phyloP scores from a whole-genome alignment of 306 rosid genomes.

The Delonix regia region DNA sequence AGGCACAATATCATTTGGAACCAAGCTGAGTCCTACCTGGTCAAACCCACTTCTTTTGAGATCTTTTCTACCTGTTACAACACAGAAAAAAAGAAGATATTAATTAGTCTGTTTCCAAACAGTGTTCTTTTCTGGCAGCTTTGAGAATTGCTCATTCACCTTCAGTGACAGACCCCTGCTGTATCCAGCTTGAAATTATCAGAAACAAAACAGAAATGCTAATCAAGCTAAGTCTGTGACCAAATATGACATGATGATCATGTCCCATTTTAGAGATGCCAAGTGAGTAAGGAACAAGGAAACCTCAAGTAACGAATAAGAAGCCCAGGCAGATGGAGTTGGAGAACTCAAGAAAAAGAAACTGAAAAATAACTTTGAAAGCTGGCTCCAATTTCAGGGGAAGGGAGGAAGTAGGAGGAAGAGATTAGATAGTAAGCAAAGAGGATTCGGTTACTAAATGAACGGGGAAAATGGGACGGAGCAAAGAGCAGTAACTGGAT shows the following conservation, averaged over 20 bases:
- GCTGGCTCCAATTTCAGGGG: slow-evolving; percentile 11
- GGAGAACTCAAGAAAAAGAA: slow-evolving; percentile 32
- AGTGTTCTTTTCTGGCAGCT: not conserved
- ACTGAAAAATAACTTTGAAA: not conserved
- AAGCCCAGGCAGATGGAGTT: not conserved
- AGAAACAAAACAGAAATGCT: slow-evolving; percentile 56
- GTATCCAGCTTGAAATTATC: slow-evolving; percentile 60
- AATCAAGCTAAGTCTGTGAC: slow-evolving; percentile 37
- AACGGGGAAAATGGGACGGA: slow-evolving; percentile 28
- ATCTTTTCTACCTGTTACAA: slow-evolving; percentile 58
- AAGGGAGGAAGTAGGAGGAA: slow-evolving; percentile 4
- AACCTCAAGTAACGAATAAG: not conserved
- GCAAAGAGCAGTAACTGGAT: slow-evolving; percentile 36
- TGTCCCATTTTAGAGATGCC: slow-evolving; percentile 47
- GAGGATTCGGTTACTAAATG: slow-evolving; percentile 16
- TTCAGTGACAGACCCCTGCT: slow-evolving; percentile 60
- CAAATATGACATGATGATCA: slow-evolving; percentile 32
- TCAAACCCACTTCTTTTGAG: slow-evolving; percentile 35
- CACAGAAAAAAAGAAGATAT: slow-evolving; percentile 6
- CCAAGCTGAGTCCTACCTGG: slow-evolving; percentile 46
- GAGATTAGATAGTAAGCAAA: slow-evolving; percentile 10
- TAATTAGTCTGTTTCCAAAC: slow-evolving; percentile 3
- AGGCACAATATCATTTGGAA: not conserved
- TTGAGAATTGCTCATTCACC: slow-evolving; percentile 48
- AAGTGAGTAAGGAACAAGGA: not conserved